Conservation (phyloP, 176 grass and related monocot species). For the Cocos nucifera region DNA sequence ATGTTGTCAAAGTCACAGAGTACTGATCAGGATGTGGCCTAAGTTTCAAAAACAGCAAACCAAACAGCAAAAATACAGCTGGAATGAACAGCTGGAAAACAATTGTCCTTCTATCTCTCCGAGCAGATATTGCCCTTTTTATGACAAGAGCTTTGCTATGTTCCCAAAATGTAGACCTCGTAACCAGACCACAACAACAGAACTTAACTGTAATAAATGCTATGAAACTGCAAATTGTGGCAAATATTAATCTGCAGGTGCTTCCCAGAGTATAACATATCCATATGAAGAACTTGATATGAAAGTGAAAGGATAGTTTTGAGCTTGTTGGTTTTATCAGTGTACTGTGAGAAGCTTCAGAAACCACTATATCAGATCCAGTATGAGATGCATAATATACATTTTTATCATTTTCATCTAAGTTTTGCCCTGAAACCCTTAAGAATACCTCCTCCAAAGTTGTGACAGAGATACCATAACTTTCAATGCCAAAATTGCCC, state of each 20-base stretch:
- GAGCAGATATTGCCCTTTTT: slow-evolving; percentile 34
- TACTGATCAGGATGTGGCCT: slow-evolving; percentile 42
- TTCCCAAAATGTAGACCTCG: slow-evolving; percentile 28
- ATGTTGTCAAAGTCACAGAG: slow-evolving; percentile 30
- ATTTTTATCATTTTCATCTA: slow-evolving; percentile 18
- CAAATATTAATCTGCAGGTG: slow-evolving; percentile 25
- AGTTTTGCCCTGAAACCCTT: slow-evolving; percentile 24
- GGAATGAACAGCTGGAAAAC: slow-evolving; percentile 41
- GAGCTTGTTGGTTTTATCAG: slow-evolving; percentile 1
- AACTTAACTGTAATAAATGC: slow-evolving; percentile 14
- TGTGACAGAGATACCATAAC: slow-evolving; percentile 46
- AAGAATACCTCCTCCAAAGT: slow-evolving; percentile 45
- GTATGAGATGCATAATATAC: slow-evolving; percentile 6
- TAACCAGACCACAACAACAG: slow-evolving; percentile 25
- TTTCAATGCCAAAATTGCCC: slow-evolving; percentile 20
- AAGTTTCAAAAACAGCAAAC: slow-evolving; percentile 36
- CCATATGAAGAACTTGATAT: slow-evolving; percentile 16
- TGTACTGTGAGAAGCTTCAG: slow-evolving; percentile 9
- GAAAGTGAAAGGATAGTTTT: background rate
- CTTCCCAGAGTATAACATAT: slow-evolving; percentile 24
- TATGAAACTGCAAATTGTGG: slow-evolving; percentile 17
- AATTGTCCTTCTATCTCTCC: slow-evolving; percentile 33
- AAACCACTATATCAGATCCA: background rate
- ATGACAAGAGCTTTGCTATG: slow-evolving; percentile 35
- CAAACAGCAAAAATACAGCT: slow-evolving; percentile 32